Evolutionary conservation across 768 basidiomycete species (phyloP).

Genomic region (Boletus sp.): DNA sequence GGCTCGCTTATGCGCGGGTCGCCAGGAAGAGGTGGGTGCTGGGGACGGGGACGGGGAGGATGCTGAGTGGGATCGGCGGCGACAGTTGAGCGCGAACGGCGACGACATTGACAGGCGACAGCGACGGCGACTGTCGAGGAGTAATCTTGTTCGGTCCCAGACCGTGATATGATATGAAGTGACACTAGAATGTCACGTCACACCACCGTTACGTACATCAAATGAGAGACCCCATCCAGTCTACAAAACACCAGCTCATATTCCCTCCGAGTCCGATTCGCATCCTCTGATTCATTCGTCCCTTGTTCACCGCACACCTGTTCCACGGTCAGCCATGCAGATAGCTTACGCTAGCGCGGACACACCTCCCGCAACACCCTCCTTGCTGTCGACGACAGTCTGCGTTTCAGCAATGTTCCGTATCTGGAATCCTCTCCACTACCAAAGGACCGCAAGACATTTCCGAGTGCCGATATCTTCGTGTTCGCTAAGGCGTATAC

Average conservation of each 20-base stretch:
- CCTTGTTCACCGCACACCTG: too few relatives aligned
- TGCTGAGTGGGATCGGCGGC: conserved; percentile 54
- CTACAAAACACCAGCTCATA: conserved; percentile 25
- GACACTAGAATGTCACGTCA: conserved; percentile 25
- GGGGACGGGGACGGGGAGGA: conserved; percentile 37
- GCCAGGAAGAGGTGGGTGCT: conserved; percentile 39
- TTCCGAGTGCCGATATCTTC: conserved; percentile 49
- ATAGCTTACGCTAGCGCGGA: too few relatives aligned
- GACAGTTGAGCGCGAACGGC: conserved; percentile 35
- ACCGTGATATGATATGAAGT: conserved; percentile 7
- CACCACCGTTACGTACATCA: conserved; percentile 21
- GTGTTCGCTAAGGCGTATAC: conserved; percentile 25
- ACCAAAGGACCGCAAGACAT: conserved; percentile 36
- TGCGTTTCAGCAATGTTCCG: conserved; percentile 28
- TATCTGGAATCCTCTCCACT: conserved; percentile 24
- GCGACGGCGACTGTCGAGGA: conserved; percentile 1
- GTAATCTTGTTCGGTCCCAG: conserved; percentile 18
- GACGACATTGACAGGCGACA: conserved; percentile 35
- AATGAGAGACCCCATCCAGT: conserved; percentile 8
- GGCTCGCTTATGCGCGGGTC: conserved; percentile 48
- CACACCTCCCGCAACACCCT: conserved; percentile 32
- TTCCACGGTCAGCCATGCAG: too few relatives aligned
- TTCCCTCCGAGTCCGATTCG: neutral
- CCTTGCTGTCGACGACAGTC: conserved; percentile 27
- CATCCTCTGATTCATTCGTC: too few relatives aligned